A percentile compares a stretch with the other conserved stretches of the same genome.
These are phyloP conservation scores for Styphnolobium japonicum DNA, from an alignment of 306 rosid genomes.

Conservation along the genomic window DNA sequence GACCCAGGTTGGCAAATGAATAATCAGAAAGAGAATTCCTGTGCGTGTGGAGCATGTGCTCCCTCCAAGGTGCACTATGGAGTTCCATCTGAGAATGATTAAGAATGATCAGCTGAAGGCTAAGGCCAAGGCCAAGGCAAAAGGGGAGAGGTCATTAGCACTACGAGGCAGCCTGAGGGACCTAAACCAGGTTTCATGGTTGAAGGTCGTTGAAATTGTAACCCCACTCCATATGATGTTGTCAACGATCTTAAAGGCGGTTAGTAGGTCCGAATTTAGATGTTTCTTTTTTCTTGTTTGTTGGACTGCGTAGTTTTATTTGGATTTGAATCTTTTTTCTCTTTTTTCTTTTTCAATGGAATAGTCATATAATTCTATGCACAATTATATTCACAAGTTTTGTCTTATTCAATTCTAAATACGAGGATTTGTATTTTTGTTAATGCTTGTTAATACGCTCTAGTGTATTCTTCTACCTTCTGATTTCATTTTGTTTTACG, in stretches of 20 bases:
- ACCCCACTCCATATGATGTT: conserved; percentile 93
- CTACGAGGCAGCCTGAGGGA: conserved; percentile 87
- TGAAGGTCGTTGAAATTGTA: conserved; percentile 81
- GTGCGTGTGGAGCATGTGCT: conserved; percentile 90
- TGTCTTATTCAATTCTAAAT: conserved; percentile 10
- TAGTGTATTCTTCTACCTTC: too few species aligned
- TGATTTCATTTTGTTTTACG: background rate
- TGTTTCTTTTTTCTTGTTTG: background rate
- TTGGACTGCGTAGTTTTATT: background rate
- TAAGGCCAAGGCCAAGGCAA: conserved; percentile 78
- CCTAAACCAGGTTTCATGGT: conserved; percentile 98
- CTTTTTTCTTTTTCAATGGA: background rate
- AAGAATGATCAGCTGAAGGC: conserved; percentile 77
- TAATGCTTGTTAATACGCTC: too few species aligned
- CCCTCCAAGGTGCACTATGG: conserved; percentile 82
- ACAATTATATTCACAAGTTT: conserved; percentile 20
- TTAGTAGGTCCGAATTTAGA: conserved; percentile 39
- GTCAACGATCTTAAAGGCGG: conserved; percentile 99
- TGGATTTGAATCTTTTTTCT: background rate
- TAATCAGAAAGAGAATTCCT: conserved; percentile 80
- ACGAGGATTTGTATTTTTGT: too few species aligned
- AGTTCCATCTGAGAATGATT: conserved; percentile 64
- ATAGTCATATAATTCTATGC: background rate
- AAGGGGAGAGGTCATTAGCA: conserved; percentile 69
- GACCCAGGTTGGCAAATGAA: conserved; percentile 71